Evolutionary conservation across 352 stramenopile genomes (phyloP).

Genomic region (Phytophthora meadii): DNA sequence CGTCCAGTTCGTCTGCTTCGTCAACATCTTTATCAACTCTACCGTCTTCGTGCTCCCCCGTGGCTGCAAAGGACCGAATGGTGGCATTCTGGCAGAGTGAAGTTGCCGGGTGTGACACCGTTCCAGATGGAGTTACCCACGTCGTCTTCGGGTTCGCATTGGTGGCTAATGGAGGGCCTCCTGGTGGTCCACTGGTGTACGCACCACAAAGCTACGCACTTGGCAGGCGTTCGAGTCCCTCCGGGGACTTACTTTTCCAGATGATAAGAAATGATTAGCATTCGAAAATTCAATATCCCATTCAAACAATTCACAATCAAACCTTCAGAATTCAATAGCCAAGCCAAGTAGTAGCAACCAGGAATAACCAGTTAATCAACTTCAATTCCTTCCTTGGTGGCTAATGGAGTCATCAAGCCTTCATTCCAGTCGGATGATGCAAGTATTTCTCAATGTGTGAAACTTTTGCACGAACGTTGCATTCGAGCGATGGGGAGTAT

Average conservation of each 20-base stretch:
- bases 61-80: conserved; percentile 57
- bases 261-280: no score
- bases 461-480: conserved; percentile 62
- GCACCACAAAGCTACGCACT: no score
- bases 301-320: no score
- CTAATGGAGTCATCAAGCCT: conserved; percentile 52
- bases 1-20: conserved; percentile 17
- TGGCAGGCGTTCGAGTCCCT: no score
- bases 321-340: no score
- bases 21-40: conserved; percentile 2
- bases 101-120: conserved; percentile 71
- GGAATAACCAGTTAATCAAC: no score
- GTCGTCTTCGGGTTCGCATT: conserved; percentile 81
- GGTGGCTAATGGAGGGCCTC: conserved; percentile 53
- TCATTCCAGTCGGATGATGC: conserved; percentile 69
- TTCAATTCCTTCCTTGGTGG: no score
- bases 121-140: conserved; percentile 78
- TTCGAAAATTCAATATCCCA: no score
- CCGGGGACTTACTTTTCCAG: no score
- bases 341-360: no score
- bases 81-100: conserved; percentile 87
- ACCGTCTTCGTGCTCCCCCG: conserved; percentile 32
- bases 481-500: conserved; percentile 69
- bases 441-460: conserved; percentile 63
- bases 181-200: no score